Evolutionary conservation across 192 early-diverging fungal genomes (phyloP), one percentile per base, ranked within the genome.

Genomic region (Gamsiella multidivaricata): DNA sequence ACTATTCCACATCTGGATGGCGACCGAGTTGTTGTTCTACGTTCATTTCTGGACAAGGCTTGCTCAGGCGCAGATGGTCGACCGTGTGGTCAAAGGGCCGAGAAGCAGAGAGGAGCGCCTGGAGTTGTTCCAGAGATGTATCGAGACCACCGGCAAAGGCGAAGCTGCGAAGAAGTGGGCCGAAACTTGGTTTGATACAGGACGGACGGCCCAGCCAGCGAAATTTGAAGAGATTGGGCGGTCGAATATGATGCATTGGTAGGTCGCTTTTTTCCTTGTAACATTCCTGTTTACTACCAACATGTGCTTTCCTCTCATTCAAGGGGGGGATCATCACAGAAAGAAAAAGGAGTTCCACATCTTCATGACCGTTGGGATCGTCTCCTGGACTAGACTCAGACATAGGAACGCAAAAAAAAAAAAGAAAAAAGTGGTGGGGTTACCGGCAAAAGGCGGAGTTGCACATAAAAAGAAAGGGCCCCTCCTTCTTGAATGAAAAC

Each of bases 181-280:
- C 29, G 74, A 78, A 33, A 69, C 60, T 10, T 78, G 74, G 74
- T 78, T 78, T 29, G 74, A 78, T 43, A 78, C 74, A 10, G 65
- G 74, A 18, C 42, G 74, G 12, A 69, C 74, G 17, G 45, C 59
- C 25, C 53, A 51, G n/a, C 74, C 74, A 0, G 59, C 65, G 0
- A 63, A 69, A 37, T 58, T 63, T 60, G 65, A 68, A 36, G 52
- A 78, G n/a, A 57, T 78, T 31, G 61, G 65, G 17, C 55, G 74
- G 2, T 67, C 65, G 33, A 78, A 78, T 41, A 69, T 78, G 65
- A 68, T 78, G 41, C 57, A 69, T 8, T 78, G 74, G 74, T 78
- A 69, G 63, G 50, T 41, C 15, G 12, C 15, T 6, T 28, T 20
- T 15, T 28, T 17, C 22, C 5, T 17, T 7, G 36, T 29, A 3